A percentile compares a stretch with the other conserved stretches of the same genome.
Evolutionary conservation across 306 rosid species (phyloP).

Genomic region (Trifolium subterraneum): DNA sequence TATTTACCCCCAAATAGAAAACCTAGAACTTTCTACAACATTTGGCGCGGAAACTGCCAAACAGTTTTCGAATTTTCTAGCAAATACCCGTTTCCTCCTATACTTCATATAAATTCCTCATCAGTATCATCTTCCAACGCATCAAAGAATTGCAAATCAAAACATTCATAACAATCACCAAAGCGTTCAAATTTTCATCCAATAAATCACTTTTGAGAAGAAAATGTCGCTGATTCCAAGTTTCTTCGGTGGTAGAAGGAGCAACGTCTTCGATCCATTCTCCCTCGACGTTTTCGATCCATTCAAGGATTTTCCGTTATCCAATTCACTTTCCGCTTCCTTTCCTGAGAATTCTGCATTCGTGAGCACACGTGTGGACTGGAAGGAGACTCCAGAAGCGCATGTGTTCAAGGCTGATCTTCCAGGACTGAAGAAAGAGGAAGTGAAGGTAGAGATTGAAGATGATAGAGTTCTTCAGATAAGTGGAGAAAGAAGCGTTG

Average conservation of each 20-base stretch:
- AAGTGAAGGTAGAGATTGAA: neutral
- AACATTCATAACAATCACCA: neutral
- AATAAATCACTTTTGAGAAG: neutral
- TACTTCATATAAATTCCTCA: neutral
- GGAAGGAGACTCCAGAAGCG: constrained; percentile 10
- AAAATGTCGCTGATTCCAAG: neutral
- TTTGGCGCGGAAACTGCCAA: neutral
- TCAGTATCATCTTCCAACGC: neutral
- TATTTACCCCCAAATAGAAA: neutral
- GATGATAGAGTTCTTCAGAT: constrained; percentile 9
- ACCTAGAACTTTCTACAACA: neutral
- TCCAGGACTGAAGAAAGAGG: neutral
- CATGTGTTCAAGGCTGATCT: constrained; percentile 9
- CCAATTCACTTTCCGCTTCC: neutral
- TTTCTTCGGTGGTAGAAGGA: neutral
- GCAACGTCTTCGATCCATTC: neutral
- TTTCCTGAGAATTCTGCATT: constrained; percentile 1
- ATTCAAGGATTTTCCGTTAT: neutral
- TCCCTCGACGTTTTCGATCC: neutral
- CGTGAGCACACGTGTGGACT: neutral
- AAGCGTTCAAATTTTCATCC: neutral
- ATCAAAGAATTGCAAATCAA: neutral
- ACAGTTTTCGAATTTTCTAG: neutral
- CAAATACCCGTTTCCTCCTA: neutral
- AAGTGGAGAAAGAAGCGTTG: neutral